Base-by-base conservation (phyloP, 768 basidiomycete species). In the Pseudohyphozyma bogoriensis region DNA sequence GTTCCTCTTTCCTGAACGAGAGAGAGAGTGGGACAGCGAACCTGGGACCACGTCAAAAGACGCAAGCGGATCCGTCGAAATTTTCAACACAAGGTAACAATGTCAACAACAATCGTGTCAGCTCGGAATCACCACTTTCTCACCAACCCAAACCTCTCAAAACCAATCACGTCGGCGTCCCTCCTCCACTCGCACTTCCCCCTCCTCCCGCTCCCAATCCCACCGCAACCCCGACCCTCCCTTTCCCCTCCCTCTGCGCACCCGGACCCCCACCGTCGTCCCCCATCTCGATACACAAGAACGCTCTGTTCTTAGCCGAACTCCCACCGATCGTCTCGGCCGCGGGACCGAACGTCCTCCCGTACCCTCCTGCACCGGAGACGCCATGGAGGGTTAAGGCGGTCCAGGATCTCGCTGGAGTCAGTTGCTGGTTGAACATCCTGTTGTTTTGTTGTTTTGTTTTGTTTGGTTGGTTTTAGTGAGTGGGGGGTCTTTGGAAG, bases 251-350 rank as follows among this genome's bases (percentile, higher is more conserved):
- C 40, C n/a, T 42, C 40, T 42, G 16, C 18, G 40, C 40, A 4
- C 18, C 15, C n/a, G 37, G 37, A 37, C 37, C 37, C 11, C 37
- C 16, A 42, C 40, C 18, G 28, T 16, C 8, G 3, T n/a, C 46
- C 5, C 18, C 29, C 54, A 60, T 51, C 47, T 60, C 59, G n/a
- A 60, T 45, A 3, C 1, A 60, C 22, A 60, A 35, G 24, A 60
- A 60, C 39, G 47, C 54, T 37, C 22, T 7, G 26, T 28, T 60
- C 53, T 40, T 47, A n/a, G 32, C 32, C 18, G 32, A 39, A 20
- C 11, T 32, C 40, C 26, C n/a, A 49, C 46, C 46, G 13, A 29
- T 26, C n/a, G n/a, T 26, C n/a, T 49, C 46, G 8, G 22, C n/a
- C 28, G 16, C 15, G 8, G 33, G 26, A 16, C 42, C 58, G 31